phyloP scores from a whole-genome alignment of 306 rosid species.

The Fagus crenata region DNA sequence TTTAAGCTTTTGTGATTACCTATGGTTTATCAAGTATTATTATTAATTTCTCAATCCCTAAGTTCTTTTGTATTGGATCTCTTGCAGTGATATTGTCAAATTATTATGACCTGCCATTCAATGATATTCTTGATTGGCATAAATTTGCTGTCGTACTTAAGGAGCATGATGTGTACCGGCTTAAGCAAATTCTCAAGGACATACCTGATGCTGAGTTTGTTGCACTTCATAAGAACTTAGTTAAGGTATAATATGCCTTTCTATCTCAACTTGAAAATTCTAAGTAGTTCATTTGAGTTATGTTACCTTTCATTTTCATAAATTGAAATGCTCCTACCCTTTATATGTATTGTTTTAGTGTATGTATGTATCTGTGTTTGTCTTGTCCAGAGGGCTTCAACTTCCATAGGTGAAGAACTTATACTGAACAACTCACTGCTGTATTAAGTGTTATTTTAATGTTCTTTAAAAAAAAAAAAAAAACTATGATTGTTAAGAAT shows the following conservation, averaged over 20 bases:
- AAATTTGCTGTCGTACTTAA: constrained; percentile 75
- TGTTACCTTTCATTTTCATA: neutral
- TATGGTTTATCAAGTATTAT: too few species aligned
- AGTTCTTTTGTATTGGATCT: constrained; percentile 32
- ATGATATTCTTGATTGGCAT: constrained; percentile 88
- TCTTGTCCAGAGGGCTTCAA: neutral
- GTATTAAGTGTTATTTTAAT: too few species aligned
- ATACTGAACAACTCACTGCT: neutral
- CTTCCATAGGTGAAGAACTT: neutral
- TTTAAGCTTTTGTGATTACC: too few species aligned
- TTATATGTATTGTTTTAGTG: neutral
- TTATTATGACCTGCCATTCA: constrained; percentile 94
- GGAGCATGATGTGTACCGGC: constrained; percentile 82
- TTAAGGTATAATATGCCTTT: constrained; percentile 53
- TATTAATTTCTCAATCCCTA: constrained; percentile 1
- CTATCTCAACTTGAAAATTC: neutral
- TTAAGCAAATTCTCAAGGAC: constrained; percentile 76
- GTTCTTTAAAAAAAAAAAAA: neutral
- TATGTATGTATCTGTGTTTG: neutral
- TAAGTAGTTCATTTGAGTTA: neutral
- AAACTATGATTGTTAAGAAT: constrained; percentile 3
- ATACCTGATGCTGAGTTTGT: constrained; percentile 66
- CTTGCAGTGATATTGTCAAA: constrained; percentile 89
- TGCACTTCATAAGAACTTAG: constrained; percentile 65
- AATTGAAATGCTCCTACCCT: neutral